A percentile compares a stretch with the other conserved stretches of the same genome.
Conservation (phyloP, 306 rosid genomes). For the Mimosa pudica region DNA sequence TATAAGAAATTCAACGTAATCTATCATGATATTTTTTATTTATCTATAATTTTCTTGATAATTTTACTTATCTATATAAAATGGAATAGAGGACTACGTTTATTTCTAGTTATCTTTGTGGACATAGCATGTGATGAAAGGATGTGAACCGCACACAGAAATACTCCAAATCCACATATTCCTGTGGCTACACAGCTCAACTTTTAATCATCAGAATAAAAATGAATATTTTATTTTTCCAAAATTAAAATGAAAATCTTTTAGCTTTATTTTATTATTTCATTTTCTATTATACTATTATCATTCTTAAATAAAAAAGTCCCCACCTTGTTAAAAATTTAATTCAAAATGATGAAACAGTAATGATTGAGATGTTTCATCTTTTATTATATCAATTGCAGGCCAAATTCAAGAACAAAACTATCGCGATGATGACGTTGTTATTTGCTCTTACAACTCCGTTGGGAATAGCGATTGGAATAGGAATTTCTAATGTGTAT, state of each 20-base stretch:
- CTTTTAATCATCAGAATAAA: not conserved
- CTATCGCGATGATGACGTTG: not conserved
- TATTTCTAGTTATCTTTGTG: not conserved
- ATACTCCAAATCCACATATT: not conserved
- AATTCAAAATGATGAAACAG: not conserved
- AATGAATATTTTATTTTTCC: not conserved
- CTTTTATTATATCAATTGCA: not conserved
- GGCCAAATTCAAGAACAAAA: slow-evolving; percentile 2
- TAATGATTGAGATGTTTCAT: not conserved
- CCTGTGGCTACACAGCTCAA: not conserved
- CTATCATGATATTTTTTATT: too few relatives aligned
- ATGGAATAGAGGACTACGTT: not conserved
- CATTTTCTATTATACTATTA: too few relatives aligned
- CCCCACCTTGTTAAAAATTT: not conserved
- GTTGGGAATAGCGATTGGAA: not conserved
- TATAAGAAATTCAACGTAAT: too few relatives aligned
- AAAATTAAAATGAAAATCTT: not conserved
- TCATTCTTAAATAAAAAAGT: too few relatives aligned
- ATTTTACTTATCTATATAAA: too few relatives aligned
- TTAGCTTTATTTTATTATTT: not conserved
- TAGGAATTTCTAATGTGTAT: not conserved
- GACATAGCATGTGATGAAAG: not conserved
- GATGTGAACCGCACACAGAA: not conserved
- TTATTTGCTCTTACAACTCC: not conserved
- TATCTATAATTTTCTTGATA: too few relatives aligned